Evolutionary conservation across 352 stramenopile genomes (phyloP), one percentile per base, ranked within the genome.

Genomic region (Peronosclerospora sorghi): DNA sequence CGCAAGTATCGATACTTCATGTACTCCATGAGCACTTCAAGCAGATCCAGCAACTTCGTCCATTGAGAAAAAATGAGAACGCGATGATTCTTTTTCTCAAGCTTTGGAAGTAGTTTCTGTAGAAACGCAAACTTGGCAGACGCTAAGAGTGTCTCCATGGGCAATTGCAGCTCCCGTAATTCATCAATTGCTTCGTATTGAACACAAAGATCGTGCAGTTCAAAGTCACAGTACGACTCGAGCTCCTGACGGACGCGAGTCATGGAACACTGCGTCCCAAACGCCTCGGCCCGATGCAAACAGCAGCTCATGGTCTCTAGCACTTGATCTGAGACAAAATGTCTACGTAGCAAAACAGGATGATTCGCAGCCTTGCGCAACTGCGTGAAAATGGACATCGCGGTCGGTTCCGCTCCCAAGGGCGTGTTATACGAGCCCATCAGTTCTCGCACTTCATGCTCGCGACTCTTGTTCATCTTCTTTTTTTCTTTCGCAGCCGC

Each of bases 331-430:
- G 62, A 62, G 43, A 85, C 48, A 60, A 83, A 80, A 68, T 91
- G 57, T 45, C 88, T 63, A 5, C 91, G 78, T 19, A 99, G 61
- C 15, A 99, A 62, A 21, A 98, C 68, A 4, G 95, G 91, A 54
- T 99, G 95, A 57, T 99, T 98, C 0, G 95, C 95, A 1, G 88
- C 94, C 60, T 99, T 99, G 8, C 96, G 78, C 27, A 98, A 68
- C 47, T 96, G 75, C 8, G 95, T 97, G 65, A 98, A 98, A 24
- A 86, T 97, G 10, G 65, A 56, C 0, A 51, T 53, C 28, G 83
- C 63, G 36, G 49, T 82, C 13, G 37, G 42, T 19, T 68, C 59
- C 15, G 10, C 26, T 23, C 17, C 47, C 24, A 46, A 36, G 14
- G 54, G 45, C 2, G 64, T 45, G 28, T 27, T 45, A 13, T 54